phyloP scores from a whole-genome alignment of 345 rosid species.

The Stellera chamaejasme region DNA sequence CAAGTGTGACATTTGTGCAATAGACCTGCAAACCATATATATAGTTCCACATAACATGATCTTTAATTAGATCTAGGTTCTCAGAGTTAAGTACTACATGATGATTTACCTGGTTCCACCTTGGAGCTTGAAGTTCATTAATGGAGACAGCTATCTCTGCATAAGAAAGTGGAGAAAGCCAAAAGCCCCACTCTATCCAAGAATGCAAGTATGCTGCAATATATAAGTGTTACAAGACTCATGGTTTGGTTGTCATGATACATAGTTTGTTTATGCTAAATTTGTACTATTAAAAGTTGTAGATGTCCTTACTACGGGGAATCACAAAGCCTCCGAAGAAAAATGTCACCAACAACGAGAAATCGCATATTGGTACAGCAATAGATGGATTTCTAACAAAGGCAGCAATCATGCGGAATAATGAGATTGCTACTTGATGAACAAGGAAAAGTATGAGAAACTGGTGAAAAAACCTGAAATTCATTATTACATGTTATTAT shows the following conservation, averaged over 20 bases:
- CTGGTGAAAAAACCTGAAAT: conserved; percentile 36
- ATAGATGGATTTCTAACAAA: conserved; percentile 21
- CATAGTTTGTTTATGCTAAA: neutral
- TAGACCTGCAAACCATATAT: conserved; percentile 20
- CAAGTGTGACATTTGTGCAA: conserved; percentile 23
- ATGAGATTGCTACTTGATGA: conserved; percentile 34
- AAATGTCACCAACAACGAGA: conserved; percentile 13
- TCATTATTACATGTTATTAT: neutral
- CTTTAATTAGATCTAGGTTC: neutral
- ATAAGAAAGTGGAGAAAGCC: conserved; percentile 45
- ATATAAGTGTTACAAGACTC: neutral
- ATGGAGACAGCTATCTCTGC: conserved; percentile 32
- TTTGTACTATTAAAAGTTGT: neutral
- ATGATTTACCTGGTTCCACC: conserved; percentile 43
- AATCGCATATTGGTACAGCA: conserved; percentile 19
- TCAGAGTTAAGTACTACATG: neutral
- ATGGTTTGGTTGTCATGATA: too few relatives aligned
- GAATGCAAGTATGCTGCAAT: conserved; percentile 37
- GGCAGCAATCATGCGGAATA: conserved; percentile 41
- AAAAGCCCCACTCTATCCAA: conserved; percentile 46
- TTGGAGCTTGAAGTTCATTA: conserved; percentile 46
- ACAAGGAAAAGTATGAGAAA: conserved; percentile 34
- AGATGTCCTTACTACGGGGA: conserved; percentile 26
- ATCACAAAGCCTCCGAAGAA: conserved; percentile 44
- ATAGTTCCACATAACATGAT: neutral